Evolutionary conservation across 1,284 basidiomycete species (phyloP), one percentile per base, ranked within the genome.

Genomic region (Papiliotrema laurentii): DNA sequence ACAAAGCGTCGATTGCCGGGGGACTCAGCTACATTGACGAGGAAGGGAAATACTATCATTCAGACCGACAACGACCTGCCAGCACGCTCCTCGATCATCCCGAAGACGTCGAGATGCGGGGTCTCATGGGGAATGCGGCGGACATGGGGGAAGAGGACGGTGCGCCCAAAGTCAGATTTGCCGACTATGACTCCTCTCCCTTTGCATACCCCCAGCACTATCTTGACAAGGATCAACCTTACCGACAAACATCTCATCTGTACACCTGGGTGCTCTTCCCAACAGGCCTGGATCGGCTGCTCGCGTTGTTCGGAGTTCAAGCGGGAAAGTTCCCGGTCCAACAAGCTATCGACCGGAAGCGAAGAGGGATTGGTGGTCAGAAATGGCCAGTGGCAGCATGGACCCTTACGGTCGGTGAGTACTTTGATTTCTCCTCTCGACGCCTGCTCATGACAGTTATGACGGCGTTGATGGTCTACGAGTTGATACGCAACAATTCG

Each of bases 261-360:
- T 60, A 57, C 37, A 43, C 51, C 11, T 40, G 52, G 35, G 26
- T 69, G 24, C 48, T 69, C 16, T 69, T 69, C 45, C 60, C 66
- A 1, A 64, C 61, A 10, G 66, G 66, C 1, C 39, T 61, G 43
- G 64, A 68, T 45, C 56, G 66, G 41, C 40, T 66, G 10, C 40
- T 72, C 36, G 60, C 58, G 24, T 36, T 64, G 19, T 54, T 69
- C 30, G 60, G 60, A 0, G 43, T 66, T 24, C 56, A 61, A 7
- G 31, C 60, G 47, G 53, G 69, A 47, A 54, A 68, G 59, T 83
- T 84, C 49, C 85, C 87, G 0, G 54, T 90, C n/a, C 80, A 86
- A 54, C 87, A 90, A 63, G 80, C 85, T 37, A 90, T 92, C 65
- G 85, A 90, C 61, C 78, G 86, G 63, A 91, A 90, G 76, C 85